Percentiles rank a stretch among this genome's conserved stretches.
Evolutionary conservation across 202 grass and related monocot species (phyloP).

Genomic region (Zoysia matrella): DNA sequence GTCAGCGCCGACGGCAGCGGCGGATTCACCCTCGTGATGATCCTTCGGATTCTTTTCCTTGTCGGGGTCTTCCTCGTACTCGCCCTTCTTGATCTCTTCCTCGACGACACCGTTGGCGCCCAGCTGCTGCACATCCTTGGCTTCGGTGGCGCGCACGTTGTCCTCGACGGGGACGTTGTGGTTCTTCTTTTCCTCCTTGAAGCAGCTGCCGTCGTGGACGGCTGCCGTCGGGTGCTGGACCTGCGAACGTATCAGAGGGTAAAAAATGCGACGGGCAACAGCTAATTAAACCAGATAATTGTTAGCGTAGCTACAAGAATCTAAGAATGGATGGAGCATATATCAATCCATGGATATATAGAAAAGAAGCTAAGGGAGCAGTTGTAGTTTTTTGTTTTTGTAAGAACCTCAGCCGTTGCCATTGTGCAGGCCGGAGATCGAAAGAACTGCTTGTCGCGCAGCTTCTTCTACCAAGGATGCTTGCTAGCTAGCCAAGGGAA

Average conservation of each 20-base stretch:
- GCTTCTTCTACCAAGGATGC: neutral
- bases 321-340: no score
- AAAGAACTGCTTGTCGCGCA: neutral
- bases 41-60: neutral
- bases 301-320: no score
- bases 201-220: neutral
- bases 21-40: neutral
- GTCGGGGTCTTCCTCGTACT: neutral
- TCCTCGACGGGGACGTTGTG: neutral
- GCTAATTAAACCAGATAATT: no score
- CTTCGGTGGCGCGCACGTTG: neutral
- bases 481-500: neutral
- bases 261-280: no score
- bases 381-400: neutral
- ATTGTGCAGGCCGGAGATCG: neutral
- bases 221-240: conserved; percentile 15
- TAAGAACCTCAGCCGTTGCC: conserved; percentile 38
- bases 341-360: no score
- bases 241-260: neutral
- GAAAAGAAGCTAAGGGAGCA: no score
- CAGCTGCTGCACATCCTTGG: neutral
- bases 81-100: neutral
- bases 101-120: neutral
- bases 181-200: neutral
- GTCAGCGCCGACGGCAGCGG: no score